A percentile compares a stretch with the other conserved stretches of the same genome.
phyloP scores from a whole-genome alignment of 2,329 filamentous ascomycete species.

The Daldinia eschscholtzii region DNA sequence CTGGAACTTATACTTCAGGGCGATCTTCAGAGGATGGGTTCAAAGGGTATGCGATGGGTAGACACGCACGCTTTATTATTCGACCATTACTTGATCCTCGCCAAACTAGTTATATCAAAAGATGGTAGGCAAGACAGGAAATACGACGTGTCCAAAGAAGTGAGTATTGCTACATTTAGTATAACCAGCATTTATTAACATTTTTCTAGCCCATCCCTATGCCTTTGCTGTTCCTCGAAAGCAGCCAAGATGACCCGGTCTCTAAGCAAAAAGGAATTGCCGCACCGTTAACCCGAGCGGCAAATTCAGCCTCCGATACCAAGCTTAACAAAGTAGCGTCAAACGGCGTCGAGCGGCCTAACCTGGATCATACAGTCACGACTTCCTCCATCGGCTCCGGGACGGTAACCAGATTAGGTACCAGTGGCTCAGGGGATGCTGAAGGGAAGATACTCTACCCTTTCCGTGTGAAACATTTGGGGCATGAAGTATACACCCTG shows the following conservation, averaged over 20 bases:
- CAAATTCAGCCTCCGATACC: slow-evolving; percentile 71
- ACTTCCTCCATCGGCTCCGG: slow-evolving; percentile 72
- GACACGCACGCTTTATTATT: slow-evolving; percentile 95
- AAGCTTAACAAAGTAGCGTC: slow-evolving; percentile 69
- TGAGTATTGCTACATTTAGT: slow-evolving; percentile 55
- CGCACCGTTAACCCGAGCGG: slow-evolving; percentile 69
- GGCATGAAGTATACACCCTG: slow-evolving; percentile 91
- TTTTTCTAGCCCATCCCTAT: slow-evolving; percentile 83
- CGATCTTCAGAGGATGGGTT: slow-evolving; percentile 88
- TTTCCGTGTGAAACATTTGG: slow-evolving; percentile 95
- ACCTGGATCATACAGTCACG: slow-evolving; percentile 76
- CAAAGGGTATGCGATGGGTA: slow-evolving; percentile 90
- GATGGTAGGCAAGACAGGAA: slow-evolving; percentile 79
- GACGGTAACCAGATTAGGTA: slow-evolving; percentile 57
- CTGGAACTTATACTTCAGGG: slow-evolving; percentile 90
- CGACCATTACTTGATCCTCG: slow-evolving; percentile 94
- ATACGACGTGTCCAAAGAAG: slow-evolving; percentile 94
- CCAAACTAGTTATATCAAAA: slow-evolving; percentile 81
- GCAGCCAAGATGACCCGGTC: slow-evolving; percentile 90
- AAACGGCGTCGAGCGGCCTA: slow-evolving; percentile 66
- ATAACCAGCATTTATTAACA: slow-evolving; percentile 46
- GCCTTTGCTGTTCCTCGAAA: slow-evolving; percentile 93
- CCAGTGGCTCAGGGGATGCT: slow-evolving; percentile 69
- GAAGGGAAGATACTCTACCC: slow-evolving; percentile 91
- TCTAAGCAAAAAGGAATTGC: slow-evolving; percentile 84